Conservation (phyloP, 2,329 filamentous ascomycete genomes). For the Colletotrichum lentis region DNA sequence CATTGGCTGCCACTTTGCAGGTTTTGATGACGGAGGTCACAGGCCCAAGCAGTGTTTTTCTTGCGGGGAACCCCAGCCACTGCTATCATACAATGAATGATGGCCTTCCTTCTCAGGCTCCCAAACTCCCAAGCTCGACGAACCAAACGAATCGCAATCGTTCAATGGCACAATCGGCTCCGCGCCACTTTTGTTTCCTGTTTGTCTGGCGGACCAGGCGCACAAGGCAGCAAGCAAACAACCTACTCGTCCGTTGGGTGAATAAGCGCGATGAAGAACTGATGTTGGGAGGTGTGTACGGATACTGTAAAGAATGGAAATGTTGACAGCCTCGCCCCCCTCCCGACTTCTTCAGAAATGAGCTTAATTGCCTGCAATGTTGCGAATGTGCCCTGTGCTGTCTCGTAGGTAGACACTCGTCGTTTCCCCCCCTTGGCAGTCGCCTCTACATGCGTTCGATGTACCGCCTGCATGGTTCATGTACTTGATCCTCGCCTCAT, state of each 20-base stretch:
- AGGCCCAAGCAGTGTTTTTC: conserved; percentile 17
- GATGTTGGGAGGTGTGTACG: no score
- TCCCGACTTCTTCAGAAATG: background rate
- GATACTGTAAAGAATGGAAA: background rate
- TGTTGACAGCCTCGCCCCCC: background rate
- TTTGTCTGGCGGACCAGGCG: conserved; percentile 13
- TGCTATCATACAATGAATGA: conserved; percentile 12
- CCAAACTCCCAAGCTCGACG: background rate
- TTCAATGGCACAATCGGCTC: conserved; percentile 9
- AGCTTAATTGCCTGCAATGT: background rate
- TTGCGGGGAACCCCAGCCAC: conserved; percentile 37
- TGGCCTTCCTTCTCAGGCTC: no score
- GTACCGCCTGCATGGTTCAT: conserved; percentile 25
- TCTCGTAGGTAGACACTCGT: background rate
- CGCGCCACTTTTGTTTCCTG: conserved; percentile 32
- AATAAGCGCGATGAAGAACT: background rate
- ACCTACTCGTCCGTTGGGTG: no score
- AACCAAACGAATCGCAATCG: conserved; percentile 16
- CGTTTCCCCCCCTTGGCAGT: conserved; percentile 6
- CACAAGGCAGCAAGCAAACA: conserved; percentile 9
- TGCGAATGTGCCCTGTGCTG: conserved; percentile 8
- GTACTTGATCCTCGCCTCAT: conserved; percentile 28
- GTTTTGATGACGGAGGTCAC: conserved; percentile 27
- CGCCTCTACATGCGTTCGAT: conserved; percentile 16
- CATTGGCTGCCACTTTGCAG: background rate